Evolutionary conservation across 805 yeast genomes (phyloP).

Genomic region (Millerozyma acaciae): DNA sequence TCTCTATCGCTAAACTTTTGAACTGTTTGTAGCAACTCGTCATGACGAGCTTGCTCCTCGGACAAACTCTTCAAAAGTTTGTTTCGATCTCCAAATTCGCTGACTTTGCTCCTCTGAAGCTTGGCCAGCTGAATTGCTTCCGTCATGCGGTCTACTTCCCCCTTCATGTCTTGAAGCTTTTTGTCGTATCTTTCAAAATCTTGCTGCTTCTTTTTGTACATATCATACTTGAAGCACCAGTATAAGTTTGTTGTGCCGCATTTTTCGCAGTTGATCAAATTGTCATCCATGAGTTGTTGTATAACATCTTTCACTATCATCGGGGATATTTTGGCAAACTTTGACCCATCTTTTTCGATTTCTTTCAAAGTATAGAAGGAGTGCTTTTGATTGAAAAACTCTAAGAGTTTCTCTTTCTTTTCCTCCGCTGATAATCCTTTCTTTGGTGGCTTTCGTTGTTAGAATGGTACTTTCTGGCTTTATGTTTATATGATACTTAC

Average conservation of each 20-base stretch:
- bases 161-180: slow-evolving; percentile 10
- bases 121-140: slow-evolving; percentile 10
- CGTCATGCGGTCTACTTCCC: slow-evolving; percentile 8
- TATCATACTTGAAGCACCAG: slow-evolving; percentile 44
- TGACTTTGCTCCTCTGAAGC: slow-evolving; percentile 2
- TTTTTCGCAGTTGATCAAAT: slow-evolving; percentile 46
- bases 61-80: slow-evolving; percentile 5
- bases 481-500: slow-evolving; percentile 4
- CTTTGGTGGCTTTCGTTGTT: slow-evolving; percentile 11
- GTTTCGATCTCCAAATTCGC: slow-evolving; percentile 9
- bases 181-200: slow-evolving; percentile 12
- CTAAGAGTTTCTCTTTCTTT: slow-evolving; percentile 31
- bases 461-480: neutral
- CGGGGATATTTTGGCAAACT: slow-evolving; percentile 45
- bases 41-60: slow-evolving; percentile 4
- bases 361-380: slow-evolving; percentile 48
- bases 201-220: slow-evolving; percentile 6
- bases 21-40: neutral
- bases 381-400: slow-evolving; percentile 39
- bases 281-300: slow-evolving; percentile 47
- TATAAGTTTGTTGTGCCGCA: slow-evolving; percentile 52
- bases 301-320: slow-evolving; percentile 53
- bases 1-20: slow-evolving; percentile 5
- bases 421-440: slow-evolving; percentile 37
- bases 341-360: slow-evolving; percentile 44